Evolutionary conservation across 345 rosid genomes (phyloP).

Genomic region (Eucalyptus cladocalyx): DNA sequence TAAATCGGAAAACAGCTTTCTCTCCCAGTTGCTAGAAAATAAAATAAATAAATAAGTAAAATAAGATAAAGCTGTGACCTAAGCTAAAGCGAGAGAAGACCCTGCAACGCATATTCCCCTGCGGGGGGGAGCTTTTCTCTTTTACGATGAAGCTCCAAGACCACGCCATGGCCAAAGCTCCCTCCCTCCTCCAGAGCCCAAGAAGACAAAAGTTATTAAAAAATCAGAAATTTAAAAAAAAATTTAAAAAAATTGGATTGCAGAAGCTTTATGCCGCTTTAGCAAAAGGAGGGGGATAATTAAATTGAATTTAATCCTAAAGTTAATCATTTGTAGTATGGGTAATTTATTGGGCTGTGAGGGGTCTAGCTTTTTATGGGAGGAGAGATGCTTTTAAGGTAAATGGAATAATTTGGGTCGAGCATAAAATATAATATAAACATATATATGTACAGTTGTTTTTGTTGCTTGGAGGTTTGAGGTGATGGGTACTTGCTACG

Average conservation of each 20-base stretch:
- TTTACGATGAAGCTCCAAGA: constrained; percentile 29
- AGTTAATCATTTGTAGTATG: not conserved
- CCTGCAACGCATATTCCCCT: constrained; percentile 60
- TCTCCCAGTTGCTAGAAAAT: not conserved
- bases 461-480: not conserved
- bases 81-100: not conserved
- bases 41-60: not conserved
- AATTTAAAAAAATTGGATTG: not conserved
- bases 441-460: not conserved
- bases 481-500: not conserved
- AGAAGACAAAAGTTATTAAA: not conserved
- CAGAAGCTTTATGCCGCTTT: not conserved
- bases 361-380: constrained; percentile 3
- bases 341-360: not conserved
- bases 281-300: not conserved
- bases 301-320: not conserved
- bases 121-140: constrained; percentile 22
- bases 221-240: not conserved
- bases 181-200: not conserved
- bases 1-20: not conserved
- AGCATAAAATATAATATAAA: not conserved
- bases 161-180: not conserved
- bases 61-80: not conserved
- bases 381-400: constrained; percentile 20
- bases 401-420: not conserved